Percentiles rank a stretch among this genome's conserved stretches.
Evolutionary conservation across 306 rosid species (phyloP).

Genomic region (Trifolium repens): DNA sequence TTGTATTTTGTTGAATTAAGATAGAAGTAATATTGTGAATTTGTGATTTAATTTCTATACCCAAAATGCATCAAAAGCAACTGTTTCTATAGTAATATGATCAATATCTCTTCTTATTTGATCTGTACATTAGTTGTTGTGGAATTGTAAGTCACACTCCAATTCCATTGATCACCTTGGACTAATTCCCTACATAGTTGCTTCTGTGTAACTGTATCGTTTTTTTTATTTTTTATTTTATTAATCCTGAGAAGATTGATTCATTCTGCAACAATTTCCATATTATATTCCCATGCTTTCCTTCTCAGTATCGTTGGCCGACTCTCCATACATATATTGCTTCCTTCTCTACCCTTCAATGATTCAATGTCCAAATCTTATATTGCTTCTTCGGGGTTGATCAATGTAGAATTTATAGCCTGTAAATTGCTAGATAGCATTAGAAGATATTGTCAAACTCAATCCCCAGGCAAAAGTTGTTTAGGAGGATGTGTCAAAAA

Average conservation of each 20-base stretch:
- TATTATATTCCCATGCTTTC: background rate
- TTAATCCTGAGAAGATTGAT: background rate
- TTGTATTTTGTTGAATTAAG: slow-evolving; percentile 17
- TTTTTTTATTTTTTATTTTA: background rate
- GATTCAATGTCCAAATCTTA: background rate
- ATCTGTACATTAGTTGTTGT: background rate
- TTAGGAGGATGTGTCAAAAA: background rate
- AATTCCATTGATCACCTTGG: too few relatives aligned
- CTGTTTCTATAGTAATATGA: slow-evolving; percentile 7
- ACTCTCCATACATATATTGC: background rate
- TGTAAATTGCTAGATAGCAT: background rate
- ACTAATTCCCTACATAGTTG: too few relatives aligned
- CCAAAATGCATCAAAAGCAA: slow-evolving; percentile 42
- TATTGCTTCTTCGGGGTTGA: background rate
- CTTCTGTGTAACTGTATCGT: background rate
- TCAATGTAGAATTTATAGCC: background rate
- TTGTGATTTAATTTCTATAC: slow-evolving; percentile 31
- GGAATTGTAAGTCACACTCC: too few relatives aligned
- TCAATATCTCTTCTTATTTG: background rate
- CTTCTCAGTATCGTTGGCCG: background rate
- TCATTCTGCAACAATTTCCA: background rate
- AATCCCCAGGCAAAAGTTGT: background rate
- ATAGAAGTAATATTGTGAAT: slow-evolving; percentile 39
- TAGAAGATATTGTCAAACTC: background rate
- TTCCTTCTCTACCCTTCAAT: background rate